Evolutionary conservation across 179 eudicot genomes (phyloP), one percentile per base, ranked within the genome.

Genomic region (Camellia oleifera): DNA sequence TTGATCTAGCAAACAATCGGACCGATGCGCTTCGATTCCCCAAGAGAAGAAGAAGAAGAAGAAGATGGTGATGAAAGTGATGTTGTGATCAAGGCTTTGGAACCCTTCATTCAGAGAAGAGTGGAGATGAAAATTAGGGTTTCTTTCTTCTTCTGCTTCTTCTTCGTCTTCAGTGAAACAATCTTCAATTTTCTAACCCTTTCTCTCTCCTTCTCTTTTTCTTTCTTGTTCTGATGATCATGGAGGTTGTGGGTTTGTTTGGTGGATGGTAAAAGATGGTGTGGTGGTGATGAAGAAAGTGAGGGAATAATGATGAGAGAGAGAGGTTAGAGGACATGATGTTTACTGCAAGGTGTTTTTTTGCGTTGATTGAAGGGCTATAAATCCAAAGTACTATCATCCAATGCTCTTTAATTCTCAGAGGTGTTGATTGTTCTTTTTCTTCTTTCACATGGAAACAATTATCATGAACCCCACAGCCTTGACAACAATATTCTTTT

Each of bases 11-110:
- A 78, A 78, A 69, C 80, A 76, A 46, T 87, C 89, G 92, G 89
- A 90, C 92, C 92, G 70, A 78, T 84, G 79, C 70, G 92, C 91
- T 90, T 90, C 87, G 64, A 86, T 86, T 80, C 89, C 91, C 89
- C 80, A 7, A 48, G 52, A 48, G 52, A 48, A 48, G 52, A 48
- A 32, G 52, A 48, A 48, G 0, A 48, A 48, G 52, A 48, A 48
- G 52, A 32, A 32, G 32, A 32, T 3, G 11, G 18, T 6, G 32
- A 63, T n/a, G 67, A 64, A 23, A 17, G 13, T 60, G 68, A 64
- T 26, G 40, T 20, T 26, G 42, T 32, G 32, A 32, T 32, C 32
- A 20, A 26, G 13, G 42, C 4, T 64, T 20, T 23, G 5, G 42
- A 64, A 64, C 32, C 32, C 32, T 32, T 32, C 32, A 32, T 32